These are phyloP conservation scores for Rubroboletus satanas DNA, from an alignment of 768 basidiomycete genomes.

Conservation along the genomic window DNA sequence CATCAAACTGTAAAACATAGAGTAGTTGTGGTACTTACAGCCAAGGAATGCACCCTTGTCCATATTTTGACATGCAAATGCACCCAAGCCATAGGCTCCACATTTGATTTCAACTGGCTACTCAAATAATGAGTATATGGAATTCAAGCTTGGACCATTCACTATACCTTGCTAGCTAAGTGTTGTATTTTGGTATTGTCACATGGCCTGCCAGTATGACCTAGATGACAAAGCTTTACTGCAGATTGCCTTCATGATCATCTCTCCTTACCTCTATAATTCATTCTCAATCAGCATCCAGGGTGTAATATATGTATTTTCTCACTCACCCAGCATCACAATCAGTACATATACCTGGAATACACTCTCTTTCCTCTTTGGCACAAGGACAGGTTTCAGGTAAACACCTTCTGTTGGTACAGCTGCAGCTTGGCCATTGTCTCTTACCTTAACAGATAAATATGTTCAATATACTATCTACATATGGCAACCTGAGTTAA, in stretches of 20 bases:
- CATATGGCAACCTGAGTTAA: too few relatives aligned
- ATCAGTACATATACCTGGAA: conserved; percentile 45
- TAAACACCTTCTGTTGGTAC: conserved; percentile 29
- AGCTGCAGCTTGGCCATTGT: conserved; percentile 13
- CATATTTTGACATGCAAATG: conserved; percentile 37
- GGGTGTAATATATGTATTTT: not conserved
- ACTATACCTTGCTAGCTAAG: conserved; percentile 18
- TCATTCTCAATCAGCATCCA: not conserved
- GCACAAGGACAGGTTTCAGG: conserved; percentile 36
- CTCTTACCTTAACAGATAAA: conserved; percentile 10
- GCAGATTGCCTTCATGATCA: not conserved
- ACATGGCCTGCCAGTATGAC: conserved; percentile 18
- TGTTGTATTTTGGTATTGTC: conserved; percentile 30
- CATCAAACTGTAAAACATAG: not conserved
- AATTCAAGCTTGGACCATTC: not conserved
- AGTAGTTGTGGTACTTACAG: conserved; percentile 16
- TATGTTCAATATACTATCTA: not conserved
- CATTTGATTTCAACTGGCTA: conserved; percentile 36
- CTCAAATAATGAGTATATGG: not conserved
- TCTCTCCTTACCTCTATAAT: conserved; percentile 22
- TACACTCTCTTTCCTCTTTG: conserved; percentile 41
- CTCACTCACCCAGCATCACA: conserved; percentile 42
- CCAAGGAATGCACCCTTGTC: conserved; percentile 29
- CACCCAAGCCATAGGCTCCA: conserved; percentile 42
- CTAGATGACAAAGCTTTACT: conserved; percentile 9